Evolutionary conservation across 345 rosid species (phyloP), one percentile per base, ranked within the genome.

Genomic region (Gossypium herbaceum): DNA sequence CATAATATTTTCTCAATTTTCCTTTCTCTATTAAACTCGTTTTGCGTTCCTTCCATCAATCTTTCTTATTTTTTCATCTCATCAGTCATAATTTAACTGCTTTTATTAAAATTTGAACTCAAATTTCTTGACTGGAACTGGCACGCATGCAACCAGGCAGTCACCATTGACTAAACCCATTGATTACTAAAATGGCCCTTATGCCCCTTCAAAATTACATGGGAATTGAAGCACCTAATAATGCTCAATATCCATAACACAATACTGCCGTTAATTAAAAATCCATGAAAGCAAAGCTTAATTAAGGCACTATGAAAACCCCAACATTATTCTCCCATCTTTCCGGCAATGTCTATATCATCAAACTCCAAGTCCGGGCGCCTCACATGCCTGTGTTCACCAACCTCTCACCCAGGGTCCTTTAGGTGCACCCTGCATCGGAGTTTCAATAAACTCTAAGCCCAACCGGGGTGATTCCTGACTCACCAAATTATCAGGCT

Each of bases 361-460:
- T 20, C 61, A 8, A 57, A 57, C 29, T 22, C 15, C 61, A 57
- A 57, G 29, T 56, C 60, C 12, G 24, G 19, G 3, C 34, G 34
- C 34, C 34, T 29, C 12, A 19, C 59, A 8, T 57, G 61, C 61
- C 61, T 57, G 13, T 57, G 61, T 20, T 57, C 61, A 3, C 61
- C 61, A 9, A 57, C 29, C 5, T 57, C 61, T 25, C 61, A 57
- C 1, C 29, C 61, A 0, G 29, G 61, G 61, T 57, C 61, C 61
- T 57, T 57, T 57, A 57, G 61, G 61, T 57, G 61, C 61, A 20
- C 29, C 61, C 29, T 57, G 29, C 61, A 57, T 22, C 61, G 61
- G 2, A 56, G 22, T 56, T 9, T 57, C 29, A 22, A 20, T 27
- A 57, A 19, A 57, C 27, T 57, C 61, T 25, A 57, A 57, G 13